Base-by-base conservation (phyloP, 106 monocot genomes). In the Platanthera guangdongensis region DNA sequence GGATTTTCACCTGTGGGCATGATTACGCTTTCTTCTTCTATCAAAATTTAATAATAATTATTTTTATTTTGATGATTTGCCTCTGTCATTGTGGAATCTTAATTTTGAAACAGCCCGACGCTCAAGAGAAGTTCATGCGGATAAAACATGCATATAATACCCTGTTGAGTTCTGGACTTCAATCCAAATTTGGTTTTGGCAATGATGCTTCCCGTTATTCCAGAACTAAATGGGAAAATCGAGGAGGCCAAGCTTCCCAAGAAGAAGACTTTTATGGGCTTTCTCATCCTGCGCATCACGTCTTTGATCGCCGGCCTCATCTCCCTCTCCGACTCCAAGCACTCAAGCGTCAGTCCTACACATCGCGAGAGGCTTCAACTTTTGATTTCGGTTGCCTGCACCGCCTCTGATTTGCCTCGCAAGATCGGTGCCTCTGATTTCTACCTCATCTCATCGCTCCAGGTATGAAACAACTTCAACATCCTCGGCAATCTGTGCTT, bases 141-240 rank as follows among this genome's bases (percentile, higher is more conserved):
- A 94, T 99, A 77, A 99, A 99, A 85, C 94, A 94, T 82, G 99
- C 99, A 9, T 99, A 99, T 68, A 94, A 94, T 74, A 87, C 88
- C 32, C 81, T 99, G 60, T 48, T 92, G 53, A 94, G 88, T 73
- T 79, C 90, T 50, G 87, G 90, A 68, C 78, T 85, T 47, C 73
- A 79, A 65, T 80, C 70, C 74, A 86, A 78, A 74, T 80, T 74
- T 74, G 82, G 30, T 64, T 73, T 21, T 32, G 57, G 65, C 28
- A 75, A 63, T n/a, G 52, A 57, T 51, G 77, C 52, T 70, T 60
- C 80, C 54, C 76, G 82, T 73, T 86, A 82, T 83, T 79, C 88
- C 18, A 76, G 70, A 52, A 51, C 71, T 11, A 57, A 72, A 62
- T 63, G 64, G 22, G 78, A 77, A 79, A 76, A 79, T 57, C 79